Conservation (phyloP, 768 basidiomycete genomes). For the Termitomyces sp. region DNA sequence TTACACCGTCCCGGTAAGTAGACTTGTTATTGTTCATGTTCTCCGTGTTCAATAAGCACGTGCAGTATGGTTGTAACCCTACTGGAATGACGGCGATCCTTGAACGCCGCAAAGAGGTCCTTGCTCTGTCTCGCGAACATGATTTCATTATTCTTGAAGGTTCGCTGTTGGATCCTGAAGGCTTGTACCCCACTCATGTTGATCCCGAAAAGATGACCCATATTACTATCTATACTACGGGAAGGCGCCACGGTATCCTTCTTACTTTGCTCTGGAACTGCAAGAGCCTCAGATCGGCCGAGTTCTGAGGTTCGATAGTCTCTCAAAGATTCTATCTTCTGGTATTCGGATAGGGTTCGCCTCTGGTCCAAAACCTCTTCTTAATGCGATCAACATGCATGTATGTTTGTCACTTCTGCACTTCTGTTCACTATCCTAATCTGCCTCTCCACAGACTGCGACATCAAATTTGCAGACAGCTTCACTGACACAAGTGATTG, state of each 20-base stretch:
- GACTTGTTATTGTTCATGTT: neutral
- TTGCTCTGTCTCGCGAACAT: conserved; percentile 64
- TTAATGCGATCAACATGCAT: conserved; percentile 65
- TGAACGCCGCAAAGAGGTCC: conserved; percentile 63
- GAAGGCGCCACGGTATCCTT: conserved; percentile 52
- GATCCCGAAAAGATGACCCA: conserved; percentile 56
- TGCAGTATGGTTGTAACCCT: conserved; percentile 81
- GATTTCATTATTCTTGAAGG: conserved; percentile 83
- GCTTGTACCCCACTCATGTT: neutral
- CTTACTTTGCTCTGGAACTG: conserved; percentile 76
- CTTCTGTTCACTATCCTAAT: neutral
- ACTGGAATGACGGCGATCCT: conserved; percentile 71
- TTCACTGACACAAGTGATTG: conserved; percentile 57
- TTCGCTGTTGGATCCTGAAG: conserved; percentile 17
- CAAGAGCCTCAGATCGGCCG: conserved; percentile 61
- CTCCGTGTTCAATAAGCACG: neutral
- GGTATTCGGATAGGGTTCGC: conserved; percentile 78
- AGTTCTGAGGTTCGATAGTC: conserved; percentile 82
- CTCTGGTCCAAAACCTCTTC: conserved; percentile 62
- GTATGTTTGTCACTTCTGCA: conserved; percentile 31
- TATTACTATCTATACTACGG: conserved; percentile 77
- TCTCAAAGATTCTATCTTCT: conserved; percentile 75
- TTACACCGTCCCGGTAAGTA: conserved; percentile 71
- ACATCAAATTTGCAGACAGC: conserved; percentile 61
- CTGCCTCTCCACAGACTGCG: conserved; percentile 16